phyloP scores from a whole-genome alignment of 768 basidiomycete species.

The Pleurotus cornucopiae region DNA sequence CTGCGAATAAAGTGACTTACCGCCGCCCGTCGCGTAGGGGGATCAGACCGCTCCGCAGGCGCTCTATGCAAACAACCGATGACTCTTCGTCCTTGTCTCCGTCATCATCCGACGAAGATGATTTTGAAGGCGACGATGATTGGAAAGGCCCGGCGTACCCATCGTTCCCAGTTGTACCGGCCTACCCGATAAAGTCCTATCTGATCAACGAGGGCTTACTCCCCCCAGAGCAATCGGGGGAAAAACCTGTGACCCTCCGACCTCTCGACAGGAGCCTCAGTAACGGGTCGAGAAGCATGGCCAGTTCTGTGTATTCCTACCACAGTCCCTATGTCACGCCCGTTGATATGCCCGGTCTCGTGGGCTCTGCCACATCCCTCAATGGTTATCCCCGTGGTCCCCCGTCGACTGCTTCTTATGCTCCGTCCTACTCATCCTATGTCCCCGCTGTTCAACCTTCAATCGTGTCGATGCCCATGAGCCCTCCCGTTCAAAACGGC shows the following conservation, averaged over 20 bases:
- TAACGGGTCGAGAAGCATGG: not conserved
- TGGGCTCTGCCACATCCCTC: not conserved
- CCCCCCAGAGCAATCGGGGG: not conserved
- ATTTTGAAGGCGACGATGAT: not conserved
- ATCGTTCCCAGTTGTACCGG: not conserved
- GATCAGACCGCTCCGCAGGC: not conserved
- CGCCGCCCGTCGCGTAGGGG: not conserved
- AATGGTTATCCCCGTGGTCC: not conserved
- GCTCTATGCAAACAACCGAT: not conserved
- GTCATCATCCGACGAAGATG: slow-evolving; percentile 8
- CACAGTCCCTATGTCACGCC: slow-evolving; percentile 4
- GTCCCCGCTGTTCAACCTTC: not conserved
- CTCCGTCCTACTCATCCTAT: not conserved
- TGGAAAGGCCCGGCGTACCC: slow-evolving; percentile 1
- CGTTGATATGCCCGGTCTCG: not conserved
- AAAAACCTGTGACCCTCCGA: not conserved
- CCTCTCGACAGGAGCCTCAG: not conserved
- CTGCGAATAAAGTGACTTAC: slow-evolving; percentile 1
- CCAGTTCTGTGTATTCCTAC: slow-evolving; percentile 1
- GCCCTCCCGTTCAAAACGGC: not conserved
- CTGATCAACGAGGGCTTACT: slow-evolving; percentile 6
- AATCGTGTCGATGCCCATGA: not conserved
- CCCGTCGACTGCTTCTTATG: not conserved
- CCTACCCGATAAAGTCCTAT: slow-evolving; percentile 2
- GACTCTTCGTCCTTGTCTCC: not conserved